Conservation (phyloP, 306 rosid species). For the Trifolium fragiferum region DNA sequence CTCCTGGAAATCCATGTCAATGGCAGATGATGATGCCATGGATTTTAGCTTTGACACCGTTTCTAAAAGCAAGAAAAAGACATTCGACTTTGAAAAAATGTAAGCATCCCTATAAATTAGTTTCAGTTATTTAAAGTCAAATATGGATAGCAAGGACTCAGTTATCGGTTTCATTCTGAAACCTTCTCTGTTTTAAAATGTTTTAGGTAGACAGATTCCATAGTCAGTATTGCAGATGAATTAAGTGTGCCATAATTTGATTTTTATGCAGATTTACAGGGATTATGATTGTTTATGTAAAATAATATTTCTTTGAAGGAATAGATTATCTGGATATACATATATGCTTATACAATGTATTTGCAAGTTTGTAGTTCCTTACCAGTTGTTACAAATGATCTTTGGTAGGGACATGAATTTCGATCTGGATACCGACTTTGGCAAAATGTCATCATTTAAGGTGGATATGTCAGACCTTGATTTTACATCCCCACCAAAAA, state of each 20-base stretch:
- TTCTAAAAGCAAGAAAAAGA: slow-evolving; percentile 69
- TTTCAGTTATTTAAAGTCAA: slow-evolving; percentile 32
- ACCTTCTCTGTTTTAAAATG: slow-evolving; percentile 13
- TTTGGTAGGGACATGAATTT: slow-evolving; percentile 79
- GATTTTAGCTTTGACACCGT: slow-evolving; percentile 68
- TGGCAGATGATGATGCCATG: slow-evolving; percentile 71
- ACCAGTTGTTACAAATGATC: slow-evolving; percentile 29
- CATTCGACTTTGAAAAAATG: slow-evolving; percentile 79
- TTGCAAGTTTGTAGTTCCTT: slow-evolving; percentile 42
- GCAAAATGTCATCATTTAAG: slow-evolving; percentile 80
- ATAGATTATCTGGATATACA: slow-evolving; percentile 14
- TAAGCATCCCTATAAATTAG: slow-evolving; percentile 48
- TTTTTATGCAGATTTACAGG: slow-evolving; percentile 17
- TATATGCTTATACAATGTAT: slow-evolving; percentile 31
- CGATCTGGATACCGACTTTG: slow-evolving; percentile 78
- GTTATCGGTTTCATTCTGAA: slow-evolving; percentile 36
- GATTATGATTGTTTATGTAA: slow-evolving; percentile 25
- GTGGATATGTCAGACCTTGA: slow-evolving; percentile 90
- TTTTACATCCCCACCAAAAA: slow-evolving; percentile 66
- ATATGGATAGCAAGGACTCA: slow-evolving; percentile 17
- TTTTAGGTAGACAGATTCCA: background rate
- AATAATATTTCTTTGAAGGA: slow-evolving; percentile 18
- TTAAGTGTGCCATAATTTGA: slow-evolving; percentile 21
- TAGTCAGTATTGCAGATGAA: slow-evolving; percentile 28
- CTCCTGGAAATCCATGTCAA: slow-evolving; percentile 92